Evolutionary conservation across 2,329 filamentous ascomycete genomes (phyloP), one percentile per base, ranked within the genome.

Genomic region (Corinectria fuckeliana): DNA sequence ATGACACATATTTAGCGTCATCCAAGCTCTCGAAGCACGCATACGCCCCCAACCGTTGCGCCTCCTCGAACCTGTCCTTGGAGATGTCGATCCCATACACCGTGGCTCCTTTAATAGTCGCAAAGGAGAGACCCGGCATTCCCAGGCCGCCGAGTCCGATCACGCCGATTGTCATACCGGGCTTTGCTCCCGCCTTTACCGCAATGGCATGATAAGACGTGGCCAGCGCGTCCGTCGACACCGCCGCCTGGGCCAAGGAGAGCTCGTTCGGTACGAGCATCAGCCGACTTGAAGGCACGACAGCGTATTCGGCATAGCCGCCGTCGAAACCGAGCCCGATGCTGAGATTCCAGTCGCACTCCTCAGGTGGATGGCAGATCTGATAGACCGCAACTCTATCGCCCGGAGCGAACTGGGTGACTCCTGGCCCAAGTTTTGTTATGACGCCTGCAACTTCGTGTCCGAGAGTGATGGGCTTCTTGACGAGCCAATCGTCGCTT

Each of bases 81-180:
- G n/a, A 28, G 11, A 60, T 57, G 18, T 60, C 58, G 16, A 57
- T 14, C 3, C 58, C 58, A 16, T 57, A 60, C 30, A 57, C 53
- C 14, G 5, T 14, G 11, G 58, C 53, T 7, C 53, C 52, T 18
- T 44, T 18, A 1, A 57, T 49, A 50, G 30, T 5, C 4, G 16
- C 53, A 16, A 57, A 41, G 20, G 11, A 7, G 5, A 57, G 42
- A 13, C 49, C 58, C 2, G 53, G 20, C 28, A 53, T 42, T 18
- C 58, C 53, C 16, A 60, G n/a, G 0, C 58, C 53, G 1, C 58
- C 58, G 3, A 60, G 47, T 3, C 58, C 58, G 9, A 60, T 41
- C 3, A 60, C 13, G 7, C 42, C 58, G 18, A 60, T n/a, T 5
- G 21, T 50, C 20, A 39, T 38, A 7, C 28, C 26, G 4, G 36